Evolutionary conservation across 352 stramenopile genomes (phyloP).

Genomic region (Pythium brachiatum): DNA sequence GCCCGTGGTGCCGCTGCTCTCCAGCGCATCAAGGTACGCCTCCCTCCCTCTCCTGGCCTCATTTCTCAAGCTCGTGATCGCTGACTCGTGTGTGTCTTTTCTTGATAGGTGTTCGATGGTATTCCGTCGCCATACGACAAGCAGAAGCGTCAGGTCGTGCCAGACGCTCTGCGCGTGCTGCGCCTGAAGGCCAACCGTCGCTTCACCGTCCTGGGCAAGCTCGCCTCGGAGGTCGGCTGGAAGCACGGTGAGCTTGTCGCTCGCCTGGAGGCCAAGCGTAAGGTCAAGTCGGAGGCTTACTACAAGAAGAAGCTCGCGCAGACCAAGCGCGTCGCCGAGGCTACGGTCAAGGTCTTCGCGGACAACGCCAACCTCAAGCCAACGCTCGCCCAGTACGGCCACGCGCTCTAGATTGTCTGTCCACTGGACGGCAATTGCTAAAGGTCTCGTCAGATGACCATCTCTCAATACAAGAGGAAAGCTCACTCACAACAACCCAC

Average conservation of each 20-base stretch:
- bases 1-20: constrained; percentile 94
- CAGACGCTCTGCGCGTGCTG: constrained; percentile 93
- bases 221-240: constrained; percentile 96
- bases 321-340: constrained; percentile 86
- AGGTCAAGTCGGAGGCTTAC: constrained; percentile 95
- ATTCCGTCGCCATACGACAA: constrained; percentile 99
- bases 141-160: constrained; percentile 98
- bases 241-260: constrained; percentile 95
- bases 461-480: constrained; percentile 12
- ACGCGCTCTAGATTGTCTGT: constrained; percentile 58
- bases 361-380: constrained; percentile 86
- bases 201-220: constrained; percentile 95
- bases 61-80: too few species aligned
- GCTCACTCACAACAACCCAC: constrained; percentile 2
- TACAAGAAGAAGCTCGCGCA: constrained; percentile 97
- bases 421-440: neutral
- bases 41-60: neutral
- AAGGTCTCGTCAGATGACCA: constrained; percentile 13
- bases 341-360: constrained; percentile 88
- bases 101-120: constrained; percentile 95
- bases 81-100: neutral
- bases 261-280: constrained; percentile 92
- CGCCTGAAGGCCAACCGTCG: constrained; percentile 93
- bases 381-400: constrained; percentile 76
- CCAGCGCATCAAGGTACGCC: constrained; percentile 89